phyloP scores from a whole-genome alignment of 2,329 filamentous ascomycete species.

The Nothopassalora personata region DNA sequence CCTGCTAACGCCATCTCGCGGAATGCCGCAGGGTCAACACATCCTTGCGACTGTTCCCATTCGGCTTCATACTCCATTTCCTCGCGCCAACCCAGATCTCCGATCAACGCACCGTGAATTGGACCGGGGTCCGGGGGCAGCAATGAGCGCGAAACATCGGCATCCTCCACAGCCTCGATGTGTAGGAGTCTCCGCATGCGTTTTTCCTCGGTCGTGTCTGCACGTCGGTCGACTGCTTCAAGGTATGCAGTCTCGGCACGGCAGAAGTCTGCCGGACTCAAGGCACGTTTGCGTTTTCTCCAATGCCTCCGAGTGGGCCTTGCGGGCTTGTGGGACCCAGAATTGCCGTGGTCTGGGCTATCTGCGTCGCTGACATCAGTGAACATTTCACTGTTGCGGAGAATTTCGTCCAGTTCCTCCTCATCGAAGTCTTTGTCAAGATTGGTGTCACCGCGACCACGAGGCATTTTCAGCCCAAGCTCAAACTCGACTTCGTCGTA shows the following conservation, averaged over 20 bases:
- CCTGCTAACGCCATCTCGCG: constrained; percentile 13
- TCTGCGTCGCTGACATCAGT: constrained; percentile 2
- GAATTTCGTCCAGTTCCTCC: constrained; percentile 7
- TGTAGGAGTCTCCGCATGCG: constrained; percentile 26
- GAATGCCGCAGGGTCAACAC: constrained; percentile 9
- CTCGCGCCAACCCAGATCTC: constrained; percentile 43
- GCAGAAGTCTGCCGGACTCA: constrained; percentile 13
- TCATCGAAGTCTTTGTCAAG: constrained; percentile 34
- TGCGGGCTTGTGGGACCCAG: not conserved
- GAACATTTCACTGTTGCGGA: constrained; percentile 14
- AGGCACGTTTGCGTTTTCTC: constrained; percentile 18
- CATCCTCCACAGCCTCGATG: constrained; percentile 12
- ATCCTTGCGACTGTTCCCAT: constrained; percentile 41
- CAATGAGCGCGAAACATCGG: not conserved
- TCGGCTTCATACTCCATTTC: constrained; percentile 42
- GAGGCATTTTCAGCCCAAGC: constrained; percentile 24
- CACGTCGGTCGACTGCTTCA: constrained; percentile 44
- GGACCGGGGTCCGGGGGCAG: constrained; percentile 15
- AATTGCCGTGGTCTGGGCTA: not conserved
- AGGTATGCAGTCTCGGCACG: constrained; percentile 40
- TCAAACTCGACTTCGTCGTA: constrained; percentile 42
- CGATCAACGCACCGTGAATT: constrained; percentile 13
- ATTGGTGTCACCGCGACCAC: constrained; percentile 33
- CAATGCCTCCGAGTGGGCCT: not conserved
- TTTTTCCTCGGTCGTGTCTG: constrained; percentile 42